These are phyloP conservation scores for Colletotrichum paranaense DNA, from an alignment of 2,329 filamentous ascomycete species.

Conservation along the genomic window DNA sequence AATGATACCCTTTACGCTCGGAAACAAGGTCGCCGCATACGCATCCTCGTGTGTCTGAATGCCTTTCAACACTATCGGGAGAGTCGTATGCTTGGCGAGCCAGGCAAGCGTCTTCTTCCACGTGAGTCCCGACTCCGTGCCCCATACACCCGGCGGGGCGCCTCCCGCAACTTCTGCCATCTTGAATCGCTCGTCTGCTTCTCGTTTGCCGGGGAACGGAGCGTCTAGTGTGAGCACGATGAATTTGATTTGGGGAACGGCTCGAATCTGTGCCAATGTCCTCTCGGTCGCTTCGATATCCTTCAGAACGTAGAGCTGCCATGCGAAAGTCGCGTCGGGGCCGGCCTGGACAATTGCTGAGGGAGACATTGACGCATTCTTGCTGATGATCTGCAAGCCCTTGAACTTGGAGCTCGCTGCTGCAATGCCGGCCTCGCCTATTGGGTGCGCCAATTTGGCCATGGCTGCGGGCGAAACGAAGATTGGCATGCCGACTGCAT, in stretches of 20 bases:
- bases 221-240: constrained; percentile 43
- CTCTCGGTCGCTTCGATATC: constrained; percentile 66
- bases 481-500: constrained; percentile 76
- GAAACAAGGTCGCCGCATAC: constrained; percentile 29
- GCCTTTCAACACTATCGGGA: constrained; percentile 68
- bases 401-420: constrained; percentile 76
- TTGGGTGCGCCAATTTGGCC: constrained; percentile 80
- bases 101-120: constrained; percentile 64
- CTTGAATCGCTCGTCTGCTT: constrained; percentile 65
- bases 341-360: constrained; percentile 80
- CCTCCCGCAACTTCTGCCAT: constrained; percentile 56
- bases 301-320: constrained; percentile 87
- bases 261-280: constrained; percentile 66
- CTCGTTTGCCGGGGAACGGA: constrained; percentile 60
- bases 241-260: constrained; percentile 70
- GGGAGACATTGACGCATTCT: constrained; percentile 86
- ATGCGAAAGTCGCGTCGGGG: constrained; percentile 80
- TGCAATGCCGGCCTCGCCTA: constrained; percentile 82
- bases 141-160: constrained; percentile 24
- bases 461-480: constrained; percentile 85
- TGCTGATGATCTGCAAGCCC: constrained; percentile 80
- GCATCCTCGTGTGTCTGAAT: constrained; percentile 65
- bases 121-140: constrained; percentile 61
- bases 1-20: constrained; percentile 60
- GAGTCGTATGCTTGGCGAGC: constrained; percentile 56